Evolutionary conservation across 768 basidiomycete species (phyloP), one percentile per base, ranked within the genome.

Genomic region (Piloderma croceum): DNA sequence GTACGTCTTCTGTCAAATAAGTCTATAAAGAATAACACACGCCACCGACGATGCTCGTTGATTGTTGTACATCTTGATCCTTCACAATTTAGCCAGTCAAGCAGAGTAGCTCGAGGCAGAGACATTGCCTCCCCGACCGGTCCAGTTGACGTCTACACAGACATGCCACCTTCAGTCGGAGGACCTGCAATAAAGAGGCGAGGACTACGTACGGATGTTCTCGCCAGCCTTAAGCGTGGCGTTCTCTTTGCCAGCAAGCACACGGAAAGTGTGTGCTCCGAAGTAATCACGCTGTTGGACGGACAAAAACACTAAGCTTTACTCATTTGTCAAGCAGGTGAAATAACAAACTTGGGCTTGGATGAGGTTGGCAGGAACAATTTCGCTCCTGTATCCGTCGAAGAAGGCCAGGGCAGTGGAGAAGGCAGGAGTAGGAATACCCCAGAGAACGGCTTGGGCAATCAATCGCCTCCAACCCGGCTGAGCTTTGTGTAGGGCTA

Each of bases 341-440:
- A 35, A 20, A 38, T 12, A 21, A 59, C 64, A 20, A 45, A 83
- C 84, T 76, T 96, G 93, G 38, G 77, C 94, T 70, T 99, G 94
- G 52, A 98, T 66, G 48, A 99, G 72, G 71, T 91, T 94, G 36
- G 94, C 93, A 31, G 94, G 90, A 38, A 97, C 76, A 46, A 90
- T 72, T 53, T 92, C 94, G 58, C 91, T 93, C 63, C 94, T 77
- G 77, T 98, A 99, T 20, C 96, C 94, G 61, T 98, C 96, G 67
- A 94, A 96, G 83, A 98, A 99, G 45, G 94, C 90, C 36, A 97
- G 77, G 34, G 94, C 94, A 31, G 94, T 97, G 73, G 88, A 89
- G 73, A 92, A 91, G n/a, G 92, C 92, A 23, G 96, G 93, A 24
- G 90, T 86, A 46, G 96, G 89, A 60, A 96, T 92, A 59, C 96